Evolutionary conservation across 148 eudicot genomes (phyloP).

Genomic region (Vaccinium macrocarpon): DNA sequence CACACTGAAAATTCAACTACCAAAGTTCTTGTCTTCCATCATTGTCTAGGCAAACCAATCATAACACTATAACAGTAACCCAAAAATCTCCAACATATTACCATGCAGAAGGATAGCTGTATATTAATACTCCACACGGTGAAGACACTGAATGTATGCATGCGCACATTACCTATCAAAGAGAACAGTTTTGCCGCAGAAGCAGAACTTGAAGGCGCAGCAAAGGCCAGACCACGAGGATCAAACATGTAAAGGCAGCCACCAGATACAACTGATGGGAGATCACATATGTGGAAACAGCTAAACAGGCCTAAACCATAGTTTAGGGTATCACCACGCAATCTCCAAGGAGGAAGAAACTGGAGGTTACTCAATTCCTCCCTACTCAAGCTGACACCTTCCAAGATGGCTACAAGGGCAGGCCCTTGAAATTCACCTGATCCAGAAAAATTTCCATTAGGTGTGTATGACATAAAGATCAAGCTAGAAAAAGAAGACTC

Average conservation of each 20-base stretch:
- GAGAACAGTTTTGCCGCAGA: conserved; percentile 87
- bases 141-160: neutral
- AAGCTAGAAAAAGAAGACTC: neutral
- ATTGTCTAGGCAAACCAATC: neutral
- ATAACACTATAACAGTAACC: neutral
- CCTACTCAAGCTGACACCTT: conserved; percentile 84
- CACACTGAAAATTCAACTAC: neutral
- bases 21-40: neutral
- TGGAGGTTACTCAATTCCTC: conserved; percentile 91
- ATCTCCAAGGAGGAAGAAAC: conserved; percentile 93
- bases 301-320: conserved; percentile 89
- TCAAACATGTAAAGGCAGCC: conserved; percentile 88
- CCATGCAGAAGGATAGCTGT: conserved; percentile 7
- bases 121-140: neutral
- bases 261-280: conserved; percentile 80
- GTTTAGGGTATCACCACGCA: conserved; percentile 82
- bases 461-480: neutral
- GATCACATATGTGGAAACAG: conserved; percentile 74
- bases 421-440: conserved; percentile 99
- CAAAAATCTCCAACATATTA: neutral
- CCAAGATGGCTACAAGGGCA: conserved; percentile 69
- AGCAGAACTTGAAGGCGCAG: conserved; percentile 63
- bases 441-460: neutral
- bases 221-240: conserved; percentile 83
- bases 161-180: conserved; percentile 53